Evolutionary conservation across 352 stramenopile species (phyloP), one percentile per base, ranked within the genome.

Genomic region (Globisporangium canariense): DNA sequence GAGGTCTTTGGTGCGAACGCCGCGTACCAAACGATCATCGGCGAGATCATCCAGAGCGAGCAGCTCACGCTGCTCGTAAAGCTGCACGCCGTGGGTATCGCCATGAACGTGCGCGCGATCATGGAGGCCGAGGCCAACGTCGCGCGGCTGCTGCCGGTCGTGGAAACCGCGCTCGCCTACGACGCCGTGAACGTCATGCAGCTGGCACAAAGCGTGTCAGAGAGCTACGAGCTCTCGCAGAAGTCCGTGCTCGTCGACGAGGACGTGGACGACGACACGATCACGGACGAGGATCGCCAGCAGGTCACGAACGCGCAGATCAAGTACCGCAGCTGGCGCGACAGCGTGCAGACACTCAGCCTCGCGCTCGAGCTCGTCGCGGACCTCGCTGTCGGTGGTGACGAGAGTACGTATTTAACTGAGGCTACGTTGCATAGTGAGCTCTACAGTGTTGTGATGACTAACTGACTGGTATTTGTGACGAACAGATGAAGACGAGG

Each of bases 121-220:
- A 90, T 93, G 76, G 71, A 89, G 56, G 76, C 75, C 41, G 81
- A 91, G n/a, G 70, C 74, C 16, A 89, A 91, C 64, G 78, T 94
- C 16, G 73, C 73, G 58, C 77, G 78, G 13, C 68, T 94, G 59
- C 58, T 96, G 60, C 83, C 88, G 0, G 72, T 93, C 3, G 52
- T 96, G 10, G 79, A 94, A 58, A 56, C 69, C 3, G 82, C 85
- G 46, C 74, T 96, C 9, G 88, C 86, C n/a, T 96, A 88, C 59
- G 83, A 96, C 62, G 77, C 88, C 2, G 76, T 89, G 40, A 86
- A 76, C 32, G 88, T 93, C 20, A 69, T 91, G 46, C 80, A 90
- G 60, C 75, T 90, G 49, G 85, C 88, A 9, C 85, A 93, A 52
- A 79, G 86, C 32, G 78, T 76, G 10, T 83, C 81, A 0, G 77